These are phyloP conservation scores for Secale cereale DNA, from an alignment of 176 grass and related monocot species.

Conservation along the genomic window DNA sequence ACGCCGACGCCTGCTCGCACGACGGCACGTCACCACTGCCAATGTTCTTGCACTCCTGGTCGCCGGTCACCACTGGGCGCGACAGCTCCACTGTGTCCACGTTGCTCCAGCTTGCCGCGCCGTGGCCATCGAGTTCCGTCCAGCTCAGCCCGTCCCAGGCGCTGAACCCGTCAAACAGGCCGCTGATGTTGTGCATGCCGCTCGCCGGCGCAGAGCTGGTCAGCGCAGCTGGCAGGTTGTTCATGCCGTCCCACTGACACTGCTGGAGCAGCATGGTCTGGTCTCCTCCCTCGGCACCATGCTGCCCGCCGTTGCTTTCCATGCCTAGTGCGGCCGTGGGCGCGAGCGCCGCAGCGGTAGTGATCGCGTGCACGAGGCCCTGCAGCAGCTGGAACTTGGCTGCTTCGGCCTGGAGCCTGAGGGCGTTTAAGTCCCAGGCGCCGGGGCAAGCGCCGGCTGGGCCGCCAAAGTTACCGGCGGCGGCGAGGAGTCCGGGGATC, in stretches of 20 bases:
- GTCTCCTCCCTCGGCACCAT: not conserved
- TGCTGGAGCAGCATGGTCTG: conserved; percentile 9
- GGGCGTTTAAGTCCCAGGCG: conserved; percentile 43
- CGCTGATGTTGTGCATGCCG: not conserved
- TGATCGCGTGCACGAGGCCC: conserved; percentile 52
- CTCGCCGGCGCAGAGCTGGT: conserved; percentile 2
- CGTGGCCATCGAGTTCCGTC: conserved; percentile 7
- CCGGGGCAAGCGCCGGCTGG: not conserved
- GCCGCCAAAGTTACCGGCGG: too few species aligned
- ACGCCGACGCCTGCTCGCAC: conserved; percentile 31
- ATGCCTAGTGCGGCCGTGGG: conserved; percentile 14
- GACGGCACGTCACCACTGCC: not conserved
- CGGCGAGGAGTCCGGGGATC: too few species aligned
- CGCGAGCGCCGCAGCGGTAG: not conserved
- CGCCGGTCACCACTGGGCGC: conserved; percentile 23
- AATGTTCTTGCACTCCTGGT: conserved; percentile 14
- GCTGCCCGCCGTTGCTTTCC: conserved; percentile 1
- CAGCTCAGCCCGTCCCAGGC: conserved; percentile 35
- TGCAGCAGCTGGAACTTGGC: conserved; percentile 68
- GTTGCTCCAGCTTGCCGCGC: conserved; percentile 29
- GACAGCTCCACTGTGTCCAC: conserved; percentile 6
- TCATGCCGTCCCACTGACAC: conserved; percentile 51
- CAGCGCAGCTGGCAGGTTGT: conserved; percentile 27
- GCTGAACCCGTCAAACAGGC: not conserved
- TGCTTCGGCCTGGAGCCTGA: conserved; percentile 75